Conservation (phyloP, 2,329 filamentous ascomycete genomes). For the Trematosphaeria pertusa region DNA sequence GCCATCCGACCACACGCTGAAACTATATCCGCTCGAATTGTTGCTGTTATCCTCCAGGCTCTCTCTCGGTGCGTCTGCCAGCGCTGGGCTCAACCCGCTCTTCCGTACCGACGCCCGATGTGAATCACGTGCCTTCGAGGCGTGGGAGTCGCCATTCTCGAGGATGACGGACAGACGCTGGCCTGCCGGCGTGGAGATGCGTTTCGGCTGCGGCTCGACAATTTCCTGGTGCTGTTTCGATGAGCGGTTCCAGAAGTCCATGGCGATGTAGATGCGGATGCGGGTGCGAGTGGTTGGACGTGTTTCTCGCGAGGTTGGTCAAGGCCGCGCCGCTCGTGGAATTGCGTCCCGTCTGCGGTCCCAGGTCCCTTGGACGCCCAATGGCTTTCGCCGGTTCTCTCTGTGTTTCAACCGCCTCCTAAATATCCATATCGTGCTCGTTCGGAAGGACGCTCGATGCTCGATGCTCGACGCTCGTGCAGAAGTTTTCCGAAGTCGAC, state of each 20-base stretch:
- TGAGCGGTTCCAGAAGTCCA: constrained; percentile 34
- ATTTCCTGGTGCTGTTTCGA: constrained; percentile 31
- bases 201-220: constrained; percentile 45
- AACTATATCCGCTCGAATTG: constrained; percentile 39
- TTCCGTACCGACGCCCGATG: constrained; percentile 28
- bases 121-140: constrained; percentile 18
- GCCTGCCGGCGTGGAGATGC: constrained; percentile 52
- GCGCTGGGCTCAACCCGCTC: constrained; percentile 28
- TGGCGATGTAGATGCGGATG: constrained; percentile 12
- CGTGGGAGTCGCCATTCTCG: constrained; percentile 37
- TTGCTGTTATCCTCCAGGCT: constrained; percentile 34
- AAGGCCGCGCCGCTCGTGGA: constrained; percentile 11
- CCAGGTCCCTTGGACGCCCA: too few species aligned
- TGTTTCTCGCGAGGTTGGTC: constrained; percentile 1
- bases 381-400: too few species aligned
- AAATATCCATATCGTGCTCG: too few species aligned
- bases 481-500: too few species aligned
- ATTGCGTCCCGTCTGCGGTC: constrained; percentile 5
- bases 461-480: too few species aligned
- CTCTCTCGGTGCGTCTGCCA: constrained; percentile 40
- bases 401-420: too few species aligned
- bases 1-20: constrained; percentile 47
- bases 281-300: neutral
- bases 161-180: constrained; percentile 51
- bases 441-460: too few species aligned